phyloP scores from a whole-genome alignment of 208 protist species.

The Acanthamoeba sp. region DNA sequence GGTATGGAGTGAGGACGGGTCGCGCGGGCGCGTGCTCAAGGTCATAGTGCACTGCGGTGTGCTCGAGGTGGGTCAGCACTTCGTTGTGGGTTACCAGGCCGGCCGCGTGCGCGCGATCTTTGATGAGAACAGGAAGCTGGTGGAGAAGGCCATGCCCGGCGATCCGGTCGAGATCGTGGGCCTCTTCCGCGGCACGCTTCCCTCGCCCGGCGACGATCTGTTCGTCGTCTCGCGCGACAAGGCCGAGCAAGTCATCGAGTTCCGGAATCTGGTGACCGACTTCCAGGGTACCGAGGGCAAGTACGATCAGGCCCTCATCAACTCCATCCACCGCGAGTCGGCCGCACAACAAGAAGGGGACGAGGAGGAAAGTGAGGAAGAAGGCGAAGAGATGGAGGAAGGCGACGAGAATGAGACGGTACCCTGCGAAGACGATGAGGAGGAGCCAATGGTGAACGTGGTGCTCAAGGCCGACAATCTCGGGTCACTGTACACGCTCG shows the following conservation, averaged over 20 bases:
- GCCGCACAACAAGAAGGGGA: background rate
- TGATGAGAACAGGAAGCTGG: background rate
- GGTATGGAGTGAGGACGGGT: constrained; percentile 66
- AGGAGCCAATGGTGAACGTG: constrained; percentile 45
- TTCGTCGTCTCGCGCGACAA: constrained; percentile 63
- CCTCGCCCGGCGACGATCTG: constrained; percentile 67
- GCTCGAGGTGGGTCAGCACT: constrained; percentile 67
- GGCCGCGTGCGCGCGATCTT: constrained; percentile 59
- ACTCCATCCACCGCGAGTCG: constrained; percentile 39
- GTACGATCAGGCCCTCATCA: constrained; percentile 69
- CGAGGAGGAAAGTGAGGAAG: background rate
- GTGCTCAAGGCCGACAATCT: constrained; percentile 75
- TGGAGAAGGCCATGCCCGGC: constrained; percentile 63
- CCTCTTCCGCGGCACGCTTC: constrained; percentile 32
- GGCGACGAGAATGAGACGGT: constrained; percentile 5
- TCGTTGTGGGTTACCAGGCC: constrained; percentile 66
- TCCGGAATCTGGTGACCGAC: constrained; percentile 56
- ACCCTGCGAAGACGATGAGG: background rate
- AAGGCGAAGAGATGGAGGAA: background rate
- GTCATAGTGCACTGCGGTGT: constrained; percentile 67
- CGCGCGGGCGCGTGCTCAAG: constrained; percentile 49
- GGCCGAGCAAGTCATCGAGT: constrained; percentile 70
- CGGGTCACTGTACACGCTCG: constrained; percentile 67
- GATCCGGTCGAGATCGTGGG: constrained; percentile 68
- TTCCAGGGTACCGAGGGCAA: constrained; percentile 70